Base-by-base conservation (phyloP, 1,284 basidiomycete species). In the Coriolopsis trogii region DNA sequence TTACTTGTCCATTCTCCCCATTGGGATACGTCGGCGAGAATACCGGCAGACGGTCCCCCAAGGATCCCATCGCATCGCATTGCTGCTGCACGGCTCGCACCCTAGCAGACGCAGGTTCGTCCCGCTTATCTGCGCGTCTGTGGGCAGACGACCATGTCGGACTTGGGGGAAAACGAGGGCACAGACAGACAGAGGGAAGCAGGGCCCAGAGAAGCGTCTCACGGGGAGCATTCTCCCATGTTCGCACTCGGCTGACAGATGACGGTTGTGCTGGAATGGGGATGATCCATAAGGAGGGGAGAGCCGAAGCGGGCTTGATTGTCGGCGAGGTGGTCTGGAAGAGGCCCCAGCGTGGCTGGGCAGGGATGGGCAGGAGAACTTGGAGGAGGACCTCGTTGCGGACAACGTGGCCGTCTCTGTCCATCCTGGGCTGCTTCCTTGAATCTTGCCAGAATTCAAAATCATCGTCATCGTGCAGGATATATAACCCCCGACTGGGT, bases 341-440 rank as follows among this genome's bases (percentile, higher is more conserved):
- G n/a, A n/a, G n/a, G n/a, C n/a, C n/a, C n/a, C n/a, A n/a, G n/a
- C n/a, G n/a, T n/a, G n/a, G n/a, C n/a, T n/a, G n/a, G n/a, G n/a
- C n/a, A n/a, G n/a, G n/a, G n/a, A n/a, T n/a, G n/a, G n/a, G n/a
- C 46, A 28, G 13, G 6, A 29, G 26, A 24, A 24, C 46, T 41
- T 44, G 49, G 49, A 40, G 49, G 49, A 25, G 31, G 26, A 33
- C 51, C 56, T 58, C 56, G 49, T 58, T 58, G 57, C 45, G 24
- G 48, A 55, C 57, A 59, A 59, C 57, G 57, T 59, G 57, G 47
- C n/a, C 33, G 33, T 34, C n/a, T n/a, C n/a, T n/a, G n/a, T n/a
- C n/a, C n/a, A n/a, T n/a, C n/a, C n/a, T n/a, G n/a, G n/a, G 46
- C 40, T 54, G 56, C 56, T 58, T 58, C 56, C 56, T 52, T n/a